A percentile compares a stretch with the other conserved stretches of the same genome.
Conservation (phyloP, 176 grass and related monocot genomes). For the Poa annua region DNA sequence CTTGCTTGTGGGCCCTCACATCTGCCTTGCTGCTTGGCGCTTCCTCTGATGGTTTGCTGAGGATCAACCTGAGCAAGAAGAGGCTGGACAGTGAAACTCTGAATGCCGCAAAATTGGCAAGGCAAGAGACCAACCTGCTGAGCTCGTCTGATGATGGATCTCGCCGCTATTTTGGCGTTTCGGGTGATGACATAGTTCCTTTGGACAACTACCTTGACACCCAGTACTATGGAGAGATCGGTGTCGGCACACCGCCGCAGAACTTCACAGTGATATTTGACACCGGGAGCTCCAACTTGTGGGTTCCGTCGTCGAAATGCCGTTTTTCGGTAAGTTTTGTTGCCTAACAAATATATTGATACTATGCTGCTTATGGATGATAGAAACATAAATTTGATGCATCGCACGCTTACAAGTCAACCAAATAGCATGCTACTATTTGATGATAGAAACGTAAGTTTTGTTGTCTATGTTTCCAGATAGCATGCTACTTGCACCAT, state of each 20-base stretch:
- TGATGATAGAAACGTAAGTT: no score
- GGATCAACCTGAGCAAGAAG: constrained; percentile 78
- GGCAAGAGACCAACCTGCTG: constrained; percentile 40
- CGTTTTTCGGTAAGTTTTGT: constrained; percentile 63
- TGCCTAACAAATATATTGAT: neutral
- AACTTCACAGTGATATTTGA: constrained; percentile 87
- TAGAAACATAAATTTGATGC: no score
- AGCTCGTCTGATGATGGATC: constrained; percentile 17
- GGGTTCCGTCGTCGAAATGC: constrained; percentile 75
- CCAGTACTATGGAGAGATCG: constrained; percentile 76
- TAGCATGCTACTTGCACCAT: constrained; percentile 77
- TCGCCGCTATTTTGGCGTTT: constrained; percentile 35
- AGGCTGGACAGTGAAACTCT: constrained; percentile 53
- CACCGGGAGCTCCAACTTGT: constrained; percentile 84
- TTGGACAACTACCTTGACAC: constrained; percentile 86
- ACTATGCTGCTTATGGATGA: neutral
- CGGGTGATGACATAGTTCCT: constrained; percentile 61
- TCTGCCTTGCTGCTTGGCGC: constrained; percentile 50
- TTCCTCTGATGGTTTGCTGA: constrained; percentile 62
- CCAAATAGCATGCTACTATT: no score
- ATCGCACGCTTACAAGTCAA: no score
- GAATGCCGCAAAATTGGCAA: constrained; percentile 54
- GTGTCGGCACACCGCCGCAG: constrained; percentile 68
- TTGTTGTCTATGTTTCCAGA: constrained; percentile 48
- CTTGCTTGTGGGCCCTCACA: constrained; percentile 62